Conservation (phyloP, 2,329 filamentous ascomycete genomes). For the Thermoascus crustaceus region DNA sequence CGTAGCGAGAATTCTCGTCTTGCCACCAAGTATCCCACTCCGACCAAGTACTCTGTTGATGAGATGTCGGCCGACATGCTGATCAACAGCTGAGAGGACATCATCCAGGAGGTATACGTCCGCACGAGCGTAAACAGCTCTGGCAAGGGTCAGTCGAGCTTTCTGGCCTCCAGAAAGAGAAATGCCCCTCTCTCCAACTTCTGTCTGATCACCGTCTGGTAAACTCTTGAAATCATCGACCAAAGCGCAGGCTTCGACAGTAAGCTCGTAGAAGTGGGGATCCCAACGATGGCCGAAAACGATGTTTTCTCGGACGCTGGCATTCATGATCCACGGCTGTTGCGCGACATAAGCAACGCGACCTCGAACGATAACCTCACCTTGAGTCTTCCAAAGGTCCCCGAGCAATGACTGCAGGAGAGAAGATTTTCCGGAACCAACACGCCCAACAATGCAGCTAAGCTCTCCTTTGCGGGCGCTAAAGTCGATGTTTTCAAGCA, state of each 20-base stretch:
- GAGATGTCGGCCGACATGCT: slow-evolving; percentile 89
- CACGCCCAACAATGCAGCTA: slow-evolving; percentile 83
- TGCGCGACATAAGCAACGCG: slow-evolving; percentile 87
- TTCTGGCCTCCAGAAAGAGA: slow-evolving; percentile 95
- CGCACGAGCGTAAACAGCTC: slow-evolving; percentile 93
- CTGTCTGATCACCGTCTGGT: slow-evolving; percentile 91
- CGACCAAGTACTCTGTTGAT: slow-evolving; percentile 89
- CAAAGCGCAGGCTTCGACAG: slow-evolving; percentile 83
- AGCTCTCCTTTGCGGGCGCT: slow-evolving; percentile 87
- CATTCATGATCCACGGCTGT: slow-evolving; percentile 94
- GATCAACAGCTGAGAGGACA: slow-evolving; percentile 92
- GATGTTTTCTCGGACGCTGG: slow-evolving; percentile 93
- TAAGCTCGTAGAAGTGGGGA: slow-evolving; percentile 86
- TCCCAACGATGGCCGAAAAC: slow-evolving; percentile 93
- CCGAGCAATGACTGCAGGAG: slow-evolving; percentile 81
- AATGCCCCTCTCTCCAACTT: slow-evolving; percentile 94
- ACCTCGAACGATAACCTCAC: slow-evolving; percentile 74
- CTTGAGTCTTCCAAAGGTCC: slow-evolving; percentile 82
- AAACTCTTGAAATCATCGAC: slow-evolving; percentile 84
- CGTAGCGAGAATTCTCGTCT: slow-evolving; percentile 87
- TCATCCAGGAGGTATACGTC: slow-evolving; percentile 95
- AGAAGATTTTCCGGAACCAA: slow-evolving; percentile 93
- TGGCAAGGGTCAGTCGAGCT: slow-evolving; percentile 80
- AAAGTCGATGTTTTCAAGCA: slow-evolving; percentile 77
- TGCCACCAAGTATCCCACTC: slow-evolving; percentile 70